A percentile compares a stretch with the other conserved stretches of the same genome.
Evolutionary conservation across 2,329 filamentous ascomycete genomes (phyloP).

Genomic region (Stachybotrys echinatus): DNA sequence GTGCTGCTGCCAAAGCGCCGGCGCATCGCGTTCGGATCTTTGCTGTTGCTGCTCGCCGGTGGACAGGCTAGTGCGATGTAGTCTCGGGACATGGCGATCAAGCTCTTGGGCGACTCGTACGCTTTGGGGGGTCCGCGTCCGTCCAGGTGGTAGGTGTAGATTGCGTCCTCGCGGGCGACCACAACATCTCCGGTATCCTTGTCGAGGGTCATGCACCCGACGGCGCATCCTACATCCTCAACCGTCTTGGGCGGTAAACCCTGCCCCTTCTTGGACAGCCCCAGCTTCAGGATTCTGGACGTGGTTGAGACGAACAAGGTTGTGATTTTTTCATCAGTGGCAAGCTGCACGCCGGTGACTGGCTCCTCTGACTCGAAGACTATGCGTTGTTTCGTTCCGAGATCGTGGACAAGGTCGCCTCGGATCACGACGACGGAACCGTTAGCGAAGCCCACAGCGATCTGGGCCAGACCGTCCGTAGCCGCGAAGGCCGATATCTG

Average conservation of each 20-base stretch:
- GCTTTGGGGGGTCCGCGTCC: conserved; percentile 84
- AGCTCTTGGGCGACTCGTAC: conserved; percentile 85
- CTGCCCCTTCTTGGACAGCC: conserved; percentile 83
- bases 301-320: conserved; percentile 92
- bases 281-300: conserved; percentile 76
- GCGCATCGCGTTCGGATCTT: conserved; percentile 55
- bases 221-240: conserved; percentile 82
- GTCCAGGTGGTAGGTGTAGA: conserved; percentile 86
- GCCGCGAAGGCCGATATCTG: conserved; percentile 84
- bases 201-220: conserved; percentile 94
- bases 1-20: conserved; percentile 68
- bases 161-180: conserved; percentile 89
- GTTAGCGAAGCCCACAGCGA: conserved; percentile 94
- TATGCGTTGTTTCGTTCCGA: conserved; percentile 87
- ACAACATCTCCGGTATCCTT: conserved; percentile 76
- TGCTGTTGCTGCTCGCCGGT: conserved; percentile 49
- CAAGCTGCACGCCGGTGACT: conserved; percentile 82
- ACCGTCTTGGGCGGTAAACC: conserved; percentile 82
- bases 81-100: conserved; percentile 72
- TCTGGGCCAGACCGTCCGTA: conserved; percentile 82
- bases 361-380: conserved; percentile 97
- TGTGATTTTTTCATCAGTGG: conserved; percentile 54
- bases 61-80: conserved; percentile 87
- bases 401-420: conserved; percentile 91
- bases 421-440: conserved; percentile 89